These are phyloP conservation scores for Vicia faba DNA, from an alignment of 306 rosid genomes.

Conservation along the genomic window DNA sequence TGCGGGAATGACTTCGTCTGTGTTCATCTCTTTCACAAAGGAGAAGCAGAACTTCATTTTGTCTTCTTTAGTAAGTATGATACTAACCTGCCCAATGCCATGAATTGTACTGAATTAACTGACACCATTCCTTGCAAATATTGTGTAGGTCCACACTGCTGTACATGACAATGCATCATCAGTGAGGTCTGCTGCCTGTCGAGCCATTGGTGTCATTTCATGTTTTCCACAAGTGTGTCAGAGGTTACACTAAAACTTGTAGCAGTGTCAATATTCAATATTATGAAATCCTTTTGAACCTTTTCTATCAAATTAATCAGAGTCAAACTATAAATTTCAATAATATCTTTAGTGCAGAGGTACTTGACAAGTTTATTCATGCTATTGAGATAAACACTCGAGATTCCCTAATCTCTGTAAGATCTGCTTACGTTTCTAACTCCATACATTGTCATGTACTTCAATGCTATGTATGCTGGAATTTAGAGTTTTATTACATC, in stretches of 20 bases:
- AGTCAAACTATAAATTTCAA: conserved; percentile 29
- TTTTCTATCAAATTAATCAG: conserved; percentile 22
- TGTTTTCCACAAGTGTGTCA: conserved; percentile 84
- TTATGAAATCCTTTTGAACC: conserved; percentile 19
- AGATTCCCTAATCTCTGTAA: conserved; percentile 72
- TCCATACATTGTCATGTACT: neutral
- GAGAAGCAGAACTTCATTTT: conserved; percentile 70
- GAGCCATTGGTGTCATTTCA: conserved; percentile 93
- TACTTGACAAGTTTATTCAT: conserved; percentile 69
- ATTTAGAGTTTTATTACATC: conserved; percentile 36
- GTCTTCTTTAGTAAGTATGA: conserved; percentile 66
- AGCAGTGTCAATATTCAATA: neutral
- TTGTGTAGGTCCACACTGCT: conserved; percentile 67
- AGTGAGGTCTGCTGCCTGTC: conserved; percentile 94
- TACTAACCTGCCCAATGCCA: conserved; percentile 21
- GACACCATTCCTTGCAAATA: conserved; percentile 25
- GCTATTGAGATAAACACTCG: conserved; percentile 79
- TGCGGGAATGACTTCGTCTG: conserved; percentile 92
- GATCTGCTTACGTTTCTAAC: conserved; percentile 23
- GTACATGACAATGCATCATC: conserved; percentile 63
- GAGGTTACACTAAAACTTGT: conserved; percentile 61
- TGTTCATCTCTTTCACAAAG: conserved; percentile 62
- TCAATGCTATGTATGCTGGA: conserved; percentile 22
- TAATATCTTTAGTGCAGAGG: conserved; percentile 74
- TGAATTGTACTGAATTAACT: conserved; percentile 32